Evolutionary conservation across 164 flowering plant genomes (phyloP).

Genomic region (Macadamia integrifolia): DNA sequence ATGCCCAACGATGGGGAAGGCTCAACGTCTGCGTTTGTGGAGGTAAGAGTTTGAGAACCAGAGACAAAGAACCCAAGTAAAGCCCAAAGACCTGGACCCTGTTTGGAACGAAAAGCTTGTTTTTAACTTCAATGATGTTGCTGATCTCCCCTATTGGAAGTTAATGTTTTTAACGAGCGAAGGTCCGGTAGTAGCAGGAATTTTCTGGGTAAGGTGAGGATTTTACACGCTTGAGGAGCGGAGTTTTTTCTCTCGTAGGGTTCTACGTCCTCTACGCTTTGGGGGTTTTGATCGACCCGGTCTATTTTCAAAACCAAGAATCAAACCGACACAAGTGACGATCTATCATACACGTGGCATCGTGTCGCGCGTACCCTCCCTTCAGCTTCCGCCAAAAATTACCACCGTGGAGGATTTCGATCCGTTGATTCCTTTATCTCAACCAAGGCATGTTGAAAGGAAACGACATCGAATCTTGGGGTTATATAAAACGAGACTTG

Average conservation of each 20-base stretch:
- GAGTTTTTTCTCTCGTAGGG: constrained; percentile 42
- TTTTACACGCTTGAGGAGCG: constrained; percentile 65
- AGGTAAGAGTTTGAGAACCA: constrained; percentile 73
- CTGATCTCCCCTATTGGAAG: constrained; percentile 55
- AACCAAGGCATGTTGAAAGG: too few species aligned
- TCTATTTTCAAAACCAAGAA: too few species aligned
- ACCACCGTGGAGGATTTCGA: too few species aligned
- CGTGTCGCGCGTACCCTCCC: too few species aligned
- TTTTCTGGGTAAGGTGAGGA: constrained; percentile 58
- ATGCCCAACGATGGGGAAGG: constrained; percentile 75
- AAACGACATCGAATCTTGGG: too few species aligned
- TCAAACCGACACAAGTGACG: too few species aligned
- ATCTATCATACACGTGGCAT: too few species aligned
- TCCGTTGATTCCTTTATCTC: too few species aligned
- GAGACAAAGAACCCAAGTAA: constrained; percentile 49
- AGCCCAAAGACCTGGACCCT: constrained; percentile 72
- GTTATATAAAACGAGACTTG: too few species aligned
- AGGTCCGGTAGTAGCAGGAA: constrained; percentile 27
- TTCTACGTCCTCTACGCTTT: too few species aligned
- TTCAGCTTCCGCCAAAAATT: too few species aligned
- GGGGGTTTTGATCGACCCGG: too few species aligned
- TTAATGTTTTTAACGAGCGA: constrained; percentile 42
- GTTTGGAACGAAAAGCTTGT: constrained; percentile 78
- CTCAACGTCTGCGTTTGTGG: constrained; percentile 66
- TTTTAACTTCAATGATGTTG: constrained; percentile 50